Evolutionary conservation across 371 early-diverging fungal genomes (phyloP).

Genomic region (Rhizomucor miehei): DNA sequence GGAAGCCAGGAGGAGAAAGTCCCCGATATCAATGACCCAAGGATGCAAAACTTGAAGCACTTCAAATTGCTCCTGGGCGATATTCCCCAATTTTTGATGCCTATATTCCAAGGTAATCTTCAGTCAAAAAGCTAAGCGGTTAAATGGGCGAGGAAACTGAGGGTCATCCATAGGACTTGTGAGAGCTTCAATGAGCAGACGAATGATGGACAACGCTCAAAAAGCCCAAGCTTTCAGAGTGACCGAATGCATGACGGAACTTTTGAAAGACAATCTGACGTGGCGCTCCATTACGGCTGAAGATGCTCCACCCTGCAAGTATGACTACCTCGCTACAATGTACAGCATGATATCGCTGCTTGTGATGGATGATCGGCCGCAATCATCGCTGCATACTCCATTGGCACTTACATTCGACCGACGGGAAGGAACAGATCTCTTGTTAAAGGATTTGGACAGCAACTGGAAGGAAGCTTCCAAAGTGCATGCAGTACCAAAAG

Average conservation of each 20-base stretch:
- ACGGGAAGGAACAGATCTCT: conserved; percentile 54
- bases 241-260: conserved; percentile 48
- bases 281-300: conserved; percentile 39
- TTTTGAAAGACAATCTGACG: conserved; percentile 51
- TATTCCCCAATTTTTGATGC: conserved; percentile 61
- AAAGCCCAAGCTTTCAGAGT: conserved; percentile 60
- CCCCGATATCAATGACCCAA: conserved; percentile 52
- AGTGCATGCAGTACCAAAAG: conserved; percentile 16
- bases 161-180: conserved; percentile 45
- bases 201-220: conserved; percentile 49
- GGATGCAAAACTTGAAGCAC: conserved; percentile 66
- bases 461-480: conserved; percentile 55
- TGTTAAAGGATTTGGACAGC: conserved; percentile 52
- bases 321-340: conserved; percentile 54
- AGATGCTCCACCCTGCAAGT: conserved; percentile 40
- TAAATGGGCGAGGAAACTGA: too few species aligned
- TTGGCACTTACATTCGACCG: conserved; percentile 69
- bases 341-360: conserved; percentile 46
- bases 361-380: conserved; percentile 57
- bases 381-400: conserved; percentile 67
- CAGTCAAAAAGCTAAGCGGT: background rate
- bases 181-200: conserved; percentile 65
- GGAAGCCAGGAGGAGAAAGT: conserved; percentile 16
- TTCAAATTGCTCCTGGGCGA: conserved; percentile 67
- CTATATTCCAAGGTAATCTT: conserved; percentile 63